Evolutionary conservation across 2,329 filamentous ascomycete species (phyloP).

Genomic region (Trichoderma cornu-damae): DNA sequence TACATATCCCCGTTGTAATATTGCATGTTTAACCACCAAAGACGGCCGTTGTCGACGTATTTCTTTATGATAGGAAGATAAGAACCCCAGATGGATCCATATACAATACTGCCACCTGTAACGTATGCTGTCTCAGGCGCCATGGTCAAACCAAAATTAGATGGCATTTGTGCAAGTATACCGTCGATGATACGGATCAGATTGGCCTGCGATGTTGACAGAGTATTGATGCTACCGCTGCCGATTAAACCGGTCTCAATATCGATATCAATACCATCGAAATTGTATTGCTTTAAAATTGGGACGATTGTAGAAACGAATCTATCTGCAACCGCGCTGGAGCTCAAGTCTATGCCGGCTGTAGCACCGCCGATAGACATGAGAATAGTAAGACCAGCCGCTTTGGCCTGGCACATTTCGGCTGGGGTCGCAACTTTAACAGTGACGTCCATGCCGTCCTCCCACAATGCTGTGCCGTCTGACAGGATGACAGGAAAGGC

Average conservation of each 20-base stretch:
- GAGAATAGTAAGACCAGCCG: conserved; percentile 31
- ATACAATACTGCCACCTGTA: conserved; percentile 30
- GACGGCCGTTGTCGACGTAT: conserved; percentile 33
- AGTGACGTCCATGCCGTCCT: conserved; percentile 31
- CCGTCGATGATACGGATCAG: conserved; percentile 35
- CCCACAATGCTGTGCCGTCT: conserved; percentile 32
- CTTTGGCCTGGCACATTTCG: conserved; percentile 34
- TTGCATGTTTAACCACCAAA: conserved; percentile 37
- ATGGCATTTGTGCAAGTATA: conserved; percentile 45
- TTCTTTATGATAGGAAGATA: conserved; percentile 37
- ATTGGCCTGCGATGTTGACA: conserved; percentile 33
- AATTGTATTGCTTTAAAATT: conserved; percentile 34
- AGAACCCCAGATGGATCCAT: conserved; percentile 34
- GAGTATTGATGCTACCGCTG: conserved; percentile 29
- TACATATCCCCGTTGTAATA: conserved; percentile 38
- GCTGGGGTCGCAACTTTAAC: conserved; percentile 30
- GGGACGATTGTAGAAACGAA: conserved; percentile 34
- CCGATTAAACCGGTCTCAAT: conserved; percentile 32
- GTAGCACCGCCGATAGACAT: conserved; percentile 35
- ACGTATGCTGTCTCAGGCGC: conserved; percentile 36
- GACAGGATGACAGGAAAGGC: conserved; percentile 34
- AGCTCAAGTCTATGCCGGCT: conserved; percentile 32
- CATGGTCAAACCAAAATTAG: conserved; percentile 54
- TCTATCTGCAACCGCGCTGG: conserved; percentile 30
- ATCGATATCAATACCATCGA: conserved; percentile 36